Percentiles rank a stretch among this genome's conserved stretches.
These are phyloP conservation scores for Dryas integrifolia DNA, from an alignment of 331 rosid genomes.

Conservation along the genomic window DNA sequence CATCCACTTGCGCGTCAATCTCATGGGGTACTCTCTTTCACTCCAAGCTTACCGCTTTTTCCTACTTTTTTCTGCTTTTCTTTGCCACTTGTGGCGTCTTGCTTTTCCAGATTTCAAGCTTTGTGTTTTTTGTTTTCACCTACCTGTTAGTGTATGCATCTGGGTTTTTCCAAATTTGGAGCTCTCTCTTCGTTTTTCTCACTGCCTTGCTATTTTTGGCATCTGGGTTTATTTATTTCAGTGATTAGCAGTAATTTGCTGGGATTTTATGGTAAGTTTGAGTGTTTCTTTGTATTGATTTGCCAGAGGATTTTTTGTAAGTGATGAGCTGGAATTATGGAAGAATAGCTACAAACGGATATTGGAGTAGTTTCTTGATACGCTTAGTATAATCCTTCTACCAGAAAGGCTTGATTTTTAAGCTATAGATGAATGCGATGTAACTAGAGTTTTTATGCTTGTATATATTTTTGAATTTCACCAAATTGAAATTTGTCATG, in stretches of 20 bases:
- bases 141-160: conserved; percentile 4
- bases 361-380: conserved; percentile 11
- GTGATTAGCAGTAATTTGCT: neutral
- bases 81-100: conserved; percentile 22
- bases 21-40: conserved; percentile 65
- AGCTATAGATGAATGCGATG: neutral
- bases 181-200: neutral
- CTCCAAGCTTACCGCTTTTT: conserved; percentile 5
- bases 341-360: neutral
- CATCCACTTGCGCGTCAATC: conserved; percentile 86
- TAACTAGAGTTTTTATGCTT: conserved; percentile 5
- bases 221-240: conserved; percentile 15
- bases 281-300: neutral
- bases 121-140: neutral
- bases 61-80: conserved; percentile 13
- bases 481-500: conserved; percentile 2
- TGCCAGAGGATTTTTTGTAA: neutral
- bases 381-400: conserved; percentile 2
- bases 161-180: conserved; percentile 6
- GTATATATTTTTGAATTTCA: conserved; percentile 1
- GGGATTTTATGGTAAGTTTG: conserved; percentile 21
- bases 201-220: conserved; percentile 10
- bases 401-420: conserved; percentile 9
- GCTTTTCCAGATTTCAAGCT: conserved; percentile 18
- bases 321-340: conserved; percentile 9